These are phyloP conservation scores for Kwoniella shandongensis DNA, from an alignment of 768 basidiomycete genomes.

Conservation along the genomic window DNA sequence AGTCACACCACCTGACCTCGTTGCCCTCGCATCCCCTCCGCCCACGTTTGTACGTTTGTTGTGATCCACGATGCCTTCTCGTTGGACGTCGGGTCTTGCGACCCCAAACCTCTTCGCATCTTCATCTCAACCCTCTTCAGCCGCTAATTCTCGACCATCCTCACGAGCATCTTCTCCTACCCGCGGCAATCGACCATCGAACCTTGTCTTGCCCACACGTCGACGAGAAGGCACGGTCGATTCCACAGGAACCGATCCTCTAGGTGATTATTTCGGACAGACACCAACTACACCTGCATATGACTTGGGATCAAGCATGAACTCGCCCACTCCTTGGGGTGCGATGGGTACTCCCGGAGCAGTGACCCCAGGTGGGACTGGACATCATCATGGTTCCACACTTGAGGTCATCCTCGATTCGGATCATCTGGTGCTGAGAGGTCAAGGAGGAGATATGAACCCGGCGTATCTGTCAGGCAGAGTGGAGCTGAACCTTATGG, in stretches of 20 bases:
- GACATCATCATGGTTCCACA: conserved; percentile 2
- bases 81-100: conserved; percentile 15
- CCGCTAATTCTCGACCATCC: conserved; percentile 24
- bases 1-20: no score
- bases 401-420: conserved; percentile 75
- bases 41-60: no score
- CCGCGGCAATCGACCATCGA: conserved; percentile 12
- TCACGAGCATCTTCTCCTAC: conserved; percentile 25
- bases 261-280: conserved; percentile 12
- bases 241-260: conserved; percentile 12
- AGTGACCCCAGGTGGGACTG: conserved; percentile 18
- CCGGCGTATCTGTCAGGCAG: conserved; percentile 77
- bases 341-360: conserved; percentile 8
- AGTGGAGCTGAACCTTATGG: conserved; percentile 73
- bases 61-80: conserved; percentile 13
- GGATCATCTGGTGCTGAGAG: conserved; percentile 69
- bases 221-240: conserved; percentile 16
- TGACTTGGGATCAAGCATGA: background rate
- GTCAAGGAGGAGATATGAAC: conserved; percentile 77
- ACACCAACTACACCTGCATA: conserved; percentile 3
- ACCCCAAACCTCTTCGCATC: conserved; percentile 17
- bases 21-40: no score
- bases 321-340: conserved; percentile 14
- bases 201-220: conserved; percentile 13
- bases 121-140: conserved; percentile 16